Base-by-base conservation (phyloP, 805 yeast species). In the Cyberlindnera galapagoensis region DNA sequence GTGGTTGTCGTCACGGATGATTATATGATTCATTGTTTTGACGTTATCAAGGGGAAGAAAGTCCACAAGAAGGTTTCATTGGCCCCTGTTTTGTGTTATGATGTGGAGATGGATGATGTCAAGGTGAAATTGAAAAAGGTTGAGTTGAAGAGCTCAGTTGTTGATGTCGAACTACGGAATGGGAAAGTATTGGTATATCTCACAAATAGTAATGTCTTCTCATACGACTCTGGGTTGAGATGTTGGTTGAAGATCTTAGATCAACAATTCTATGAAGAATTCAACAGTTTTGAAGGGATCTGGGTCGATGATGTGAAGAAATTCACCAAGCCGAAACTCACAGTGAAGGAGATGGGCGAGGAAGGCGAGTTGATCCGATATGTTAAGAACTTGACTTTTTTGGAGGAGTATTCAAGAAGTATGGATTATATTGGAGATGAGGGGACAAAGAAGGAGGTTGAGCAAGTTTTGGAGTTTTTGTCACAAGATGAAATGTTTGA, bases 1-100 rank as follows among this genome's bases (percentile, higher is more conserved):
- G 40, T 75, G 6, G 39, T 70, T 48, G 60, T 69, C 1, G 44
- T 78, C 12, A 71, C 81, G 0, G 63, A 63, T 25, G 56, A 59
- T n/a, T 80, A 77, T 4, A 49, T 70, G 27, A 31, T 76, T 2
- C 67, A 66, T 47, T 54, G 64, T 2, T 78, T 79, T 78, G 57
- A 69, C 39, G 38, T 76, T n/a, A 41, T 39, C 7, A 39, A 42
- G 6, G 47, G 64, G 18, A 47, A 49, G 19, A 59, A 56, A 3
- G 31, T 69, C 1, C 38, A 71, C 21, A 52, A 52, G 20, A 67
- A 66, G 1, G 59, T 74, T 1, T 69, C 81, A 2, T 39, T 78
- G 17, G 73, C 83, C 1, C 67, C 79, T 0, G 57, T 76, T 3
- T 44, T 76, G 34, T 73, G 74, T 47, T 59, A 56, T 26, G 52